Percentiles rank a stretch among this genome's conserved stretches.
These are phyloP conservation scores for Acer negundo DNA, from an alignment of 345 rosid genomes.

Conservation along the genomic window DNA sequence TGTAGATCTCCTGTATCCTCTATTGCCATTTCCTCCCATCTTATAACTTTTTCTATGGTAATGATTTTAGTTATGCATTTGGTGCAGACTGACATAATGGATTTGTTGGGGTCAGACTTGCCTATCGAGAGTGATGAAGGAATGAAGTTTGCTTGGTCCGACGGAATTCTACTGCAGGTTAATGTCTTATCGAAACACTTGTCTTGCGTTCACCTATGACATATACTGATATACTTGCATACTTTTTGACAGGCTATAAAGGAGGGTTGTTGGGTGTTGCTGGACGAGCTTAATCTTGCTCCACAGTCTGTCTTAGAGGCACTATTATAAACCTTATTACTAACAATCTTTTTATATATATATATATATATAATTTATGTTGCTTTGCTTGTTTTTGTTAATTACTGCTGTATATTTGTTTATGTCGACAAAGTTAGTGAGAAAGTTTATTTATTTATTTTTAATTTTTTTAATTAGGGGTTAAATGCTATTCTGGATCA, in stretches of 20 bases:
- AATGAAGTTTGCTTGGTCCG: slow-evolving; percentile 96
- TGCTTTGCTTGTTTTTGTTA: not conserved
- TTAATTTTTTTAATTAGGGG: slow-evolving; percentile 54
- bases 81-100: slow-evolving; percentile 96
- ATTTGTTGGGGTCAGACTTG: slow-evolving; percentile 92
- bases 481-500: slow-evolving; percentile 96
- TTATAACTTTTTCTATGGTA: slow-evolving; percentile 9
- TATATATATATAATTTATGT: not conserved
- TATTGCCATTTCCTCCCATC: not conserved
- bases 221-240: slow-evolving; percentile 2
- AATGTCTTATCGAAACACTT: slow-evolving; percentile 11
- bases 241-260: slow-evolving; percentile 70
- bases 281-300: slow-evolving; percentile 98
- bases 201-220: slow-evolving; percentile 2
- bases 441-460: not conserved
- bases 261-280: slow-evolving; percentile 95
- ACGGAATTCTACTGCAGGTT: slow-evolving; percentile 93
- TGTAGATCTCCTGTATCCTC: not conserved
- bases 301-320: slow-evolving; percentile 98
- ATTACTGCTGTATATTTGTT: not conserved
- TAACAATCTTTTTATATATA: not conserved
- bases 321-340: slow-evolving; percentile 12
- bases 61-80: slow-evolving; percentile 23
- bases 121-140: slow-evolving; percentile 87
- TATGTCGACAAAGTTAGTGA: not conserved